These are phyloP conservation scores for Ophidiomyces ophidiicola DNA, from an alignment of 2,329 filamentous ascomycete genomes.

Conservation along the genomic window DNA sequence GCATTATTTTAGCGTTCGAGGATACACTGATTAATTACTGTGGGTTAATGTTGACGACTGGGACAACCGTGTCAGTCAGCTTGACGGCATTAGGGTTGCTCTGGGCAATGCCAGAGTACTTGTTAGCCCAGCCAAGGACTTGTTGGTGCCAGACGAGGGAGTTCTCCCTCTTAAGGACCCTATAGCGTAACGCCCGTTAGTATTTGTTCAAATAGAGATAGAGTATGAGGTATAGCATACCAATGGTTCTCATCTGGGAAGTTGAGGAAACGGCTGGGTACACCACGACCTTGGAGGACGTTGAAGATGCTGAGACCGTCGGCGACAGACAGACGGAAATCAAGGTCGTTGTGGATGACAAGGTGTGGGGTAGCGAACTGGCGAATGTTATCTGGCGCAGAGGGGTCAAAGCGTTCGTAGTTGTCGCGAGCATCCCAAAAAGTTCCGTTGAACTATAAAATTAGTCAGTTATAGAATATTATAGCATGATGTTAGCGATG, in stretches of 20 bases:
- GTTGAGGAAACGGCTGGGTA: conserved; percentile 63
- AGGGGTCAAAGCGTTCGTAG: conserved; percentile 60
- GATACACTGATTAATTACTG: neutral
- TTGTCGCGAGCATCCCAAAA: conserved; percentile 45
- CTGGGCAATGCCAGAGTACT: conserved; percentile 32
- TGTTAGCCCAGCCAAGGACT: conserved; percentile 61
- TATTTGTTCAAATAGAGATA: neutral
- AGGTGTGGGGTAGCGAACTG: conserved; percentile 73
- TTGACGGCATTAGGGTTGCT: conserved; percentile 23
- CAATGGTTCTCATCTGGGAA: conserved; percentile 65
- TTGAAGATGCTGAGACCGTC: conserved; percentile 76
- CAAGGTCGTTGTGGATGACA: conserved; percentile 71
- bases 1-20: no score
- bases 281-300: conserved; percentile 57
- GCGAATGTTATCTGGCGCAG: conserved; percentile 41
- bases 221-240: conserved; percentile 16
- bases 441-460: conserved; percentile 34
- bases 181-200: conserved; percentile 11
- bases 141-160: conserved; percentile 78
- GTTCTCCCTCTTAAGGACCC: conserved; percentile 80
- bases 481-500: neutral
- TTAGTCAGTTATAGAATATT: conserved; percentile 7
- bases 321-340: conserved; percentile 71
- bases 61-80: conserved; percentile 24
- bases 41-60: conserved; percentile 21